A percentile compares a stretch with the other conserved stretches of the same genome.
Evolutionary conservation across 352 stramenopile species (phyloP).

Genomic region (Phytophthora megakarya): DNA sequence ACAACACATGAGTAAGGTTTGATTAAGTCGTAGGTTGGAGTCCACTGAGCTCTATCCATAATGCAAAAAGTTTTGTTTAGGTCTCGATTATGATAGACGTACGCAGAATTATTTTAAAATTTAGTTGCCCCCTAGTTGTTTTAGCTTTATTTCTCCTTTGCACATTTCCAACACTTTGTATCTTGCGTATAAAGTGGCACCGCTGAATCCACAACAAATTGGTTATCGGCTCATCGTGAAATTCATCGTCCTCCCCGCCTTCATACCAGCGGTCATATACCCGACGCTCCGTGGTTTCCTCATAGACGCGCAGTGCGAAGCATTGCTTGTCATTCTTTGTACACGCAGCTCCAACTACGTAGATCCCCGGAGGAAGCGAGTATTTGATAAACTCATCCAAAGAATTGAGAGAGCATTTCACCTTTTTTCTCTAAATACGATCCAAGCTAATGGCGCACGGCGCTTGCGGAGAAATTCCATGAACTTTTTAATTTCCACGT

Average conservation of each 20-base stretch:
- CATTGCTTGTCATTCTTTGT: too few relatives aligned
- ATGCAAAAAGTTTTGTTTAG: too few relatives aligned
- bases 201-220: slow-evolving; percentile 11
- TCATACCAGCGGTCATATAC: slow-evolving; percentile 12
- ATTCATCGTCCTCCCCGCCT: background rate
- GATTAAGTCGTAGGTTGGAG: too few relatives aligned
- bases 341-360: background rate
- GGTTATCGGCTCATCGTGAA: background rate
- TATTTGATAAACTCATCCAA: background rate
- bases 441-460: background rate
- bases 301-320: background rate
- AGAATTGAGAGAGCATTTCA: background rate
- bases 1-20: too few relatives aligned
- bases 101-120: too few relatives aligned
- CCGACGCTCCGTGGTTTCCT: background rate
- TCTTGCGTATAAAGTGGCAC: too few relatives aligned
- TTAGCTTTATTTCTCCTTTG: too few relatives aligned
- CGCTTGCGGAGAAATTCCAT: background rate
- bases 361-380: background rate
- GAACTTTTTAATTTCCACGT: background rate
- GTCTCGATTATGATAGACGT: too few relatives aligned
- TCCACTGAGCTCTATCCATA: too few relatives aligned
- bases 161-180: too few relatives aligned
- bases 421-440: slow-evolving; percentile 4
- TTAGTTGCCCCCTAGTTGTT: too few relatives aligned